phyloP scores from a whole-genome alignment of 768 basidiomycete genomes.

The Xerocomellus dryophilus region DNA sequence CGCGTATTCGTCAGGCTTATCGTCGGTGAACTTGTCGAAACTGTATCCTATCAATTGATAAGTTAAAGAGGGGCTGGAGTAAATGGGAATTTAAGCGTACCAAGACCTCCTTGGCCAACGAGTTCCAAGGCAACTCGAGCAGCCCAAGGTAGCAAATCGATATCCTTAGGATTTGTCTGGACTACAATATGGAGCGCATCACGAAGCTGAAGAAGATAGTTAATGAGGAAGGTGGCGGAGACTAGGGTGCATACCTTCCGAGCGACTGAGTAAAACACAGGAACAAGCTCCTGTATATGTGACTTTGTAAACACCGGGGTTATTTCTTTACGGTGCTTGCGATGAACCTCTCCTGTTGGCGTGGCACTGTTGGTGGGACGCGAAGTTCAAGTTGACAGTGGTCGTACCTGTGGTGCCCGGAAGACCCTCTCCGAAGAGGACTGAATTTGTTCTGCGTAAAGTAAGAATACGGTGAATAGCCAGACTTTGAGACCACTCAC shows the following conservation, averaged over 20 bases:
- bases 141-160: conserved; percentile 4
- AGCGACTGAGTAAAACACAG: conserved; percentile 1
- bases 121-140: conserved; percentile 1
- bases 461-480: background rate
- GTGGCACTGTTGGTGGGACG: too few species aligned
- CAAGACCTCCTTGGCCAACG: conserved; percentile 3
- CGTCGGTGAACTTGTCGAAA: conserved; percentile 4
- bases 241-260: background rate
- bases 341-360: background rate
- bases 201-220: background rate
- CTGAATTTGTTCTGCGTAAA: background rate
- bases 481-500: background rate
- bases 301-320: conserved; percentile 1
- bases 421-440: conserved; percentile 2
- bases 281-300: background rate
- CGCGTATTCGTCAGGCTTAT: conserved; percentile 1
- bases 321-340: conserved; percentile 1
- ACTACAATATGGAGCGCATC: background rate
- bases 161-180: background rate
- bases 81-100: background rate
- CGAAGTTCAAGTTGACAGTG: background rate
- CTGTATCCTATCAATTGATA: background rate
- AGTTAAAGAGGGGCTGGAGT: background rate
- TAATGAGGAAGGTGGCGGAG: too few species aligned
- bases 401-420: background rate